Evolutionary conservation across 2,329 filamentous ascomycete species (phyloP).

Genomic region (Paecilomyces sp.): DNA sequence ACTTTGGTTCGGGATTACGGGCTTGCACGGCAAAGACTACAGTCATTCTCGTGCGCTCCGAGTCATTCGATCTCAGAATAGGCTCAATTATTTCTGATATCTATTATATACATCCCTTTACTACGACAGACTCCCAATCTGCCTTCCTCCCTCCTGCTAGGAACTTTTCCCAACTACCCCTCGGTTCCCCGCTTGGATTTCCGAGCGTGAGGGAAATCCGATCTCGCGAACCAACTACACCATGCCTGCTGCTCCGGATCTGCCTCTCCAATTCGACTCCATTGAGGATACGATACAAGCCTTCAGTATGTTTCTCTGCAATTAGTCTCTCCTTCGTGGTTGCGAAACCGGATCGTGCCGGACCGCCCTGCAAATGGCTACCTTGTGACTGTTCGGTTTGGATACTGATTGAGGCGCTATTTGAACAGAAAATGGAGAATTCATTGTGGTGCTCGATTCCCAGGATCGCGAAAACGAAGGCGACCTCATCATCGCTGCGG

Average conservation of each 20-base stretch:
- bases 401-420: slow-evolving; percentile 3
- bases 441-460: slow-evolving; percentile 92
- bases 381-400: background rate
- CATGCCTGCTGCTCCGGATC: slow-evolving; percentile 29
- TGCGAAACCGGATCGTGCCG: background rate
- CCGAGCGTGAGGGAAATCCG: slow-evolving; percentile 17
- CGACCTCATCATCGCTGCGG: slow-evolving; percentile 90
- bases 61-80: background rate
- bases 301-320: slow-evolving; percentile 28
- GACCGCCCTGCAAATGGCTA: background rate
- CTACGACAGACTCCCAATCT: background rate
- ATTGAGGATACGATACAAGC: slow-evolving; percentile 36
- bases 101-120: background rate
- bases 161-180: background rate
- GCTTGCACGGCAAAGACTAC: background rate
- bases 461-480: slow-evolving; percentile 94
- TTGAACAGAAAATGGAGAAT: slow-evolving; percentile 65
- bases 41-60: background rate
- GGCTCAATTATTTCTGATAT: background rate
- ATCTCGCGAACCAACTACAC: background rate
- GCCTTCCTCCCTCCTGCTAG: background rate
- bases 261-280: slow-evolving; percentile 30
- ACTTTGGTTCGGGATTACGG: background rate
- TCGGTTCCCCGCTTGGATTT: slow-evolving; percentile 9
- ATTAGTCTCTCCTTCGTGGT: background rate